Evolutionary conservation across 495 filamentous ascomycete species (phyloP).

Genomic region (Penicillium silybi): DNA sequence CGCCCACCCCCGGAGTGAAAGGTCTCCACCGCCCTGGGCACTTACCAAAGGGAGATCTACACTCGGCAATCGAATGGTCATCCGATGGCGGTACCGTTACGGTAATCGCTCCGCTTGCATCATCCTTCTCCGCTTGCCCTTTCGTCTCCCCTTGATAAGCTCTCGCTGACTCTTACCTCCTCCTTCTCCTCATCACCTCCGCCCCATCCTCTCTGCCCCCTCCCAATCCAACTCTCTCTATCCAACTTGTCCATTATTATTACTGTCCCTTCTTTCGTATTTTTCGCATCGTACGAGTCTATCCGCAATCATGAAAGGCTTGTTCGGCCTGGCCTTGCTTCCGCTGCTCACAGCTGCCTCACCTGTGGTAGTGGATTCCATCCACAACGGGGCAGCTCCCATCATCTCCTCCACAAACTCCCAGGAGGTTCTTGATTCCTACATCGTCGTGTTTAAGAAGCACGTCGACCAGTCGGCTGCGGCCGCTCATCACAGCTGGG

Average conservation of each 20-base stretch:
- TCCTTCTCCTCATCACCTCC: slow-evolving; percentile 32
- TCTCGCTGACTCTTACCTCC: slow-evolving; percentile 41
- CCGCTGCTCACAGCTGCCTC: slow-evolving; percentile 68
- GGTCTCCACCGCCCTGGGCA: slow-evolving; percentile 1
- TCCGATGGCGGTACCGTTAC: slow-evolving; percentile 23
- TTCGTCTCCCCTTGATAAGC: slow-evolving; percentile 31
- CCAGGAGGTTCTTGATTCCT: slow-evolving; percentile 79
- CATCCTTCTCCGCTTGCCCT: slow-evolving; percentile 36
- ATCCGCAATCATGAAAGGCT: slow-evolving; percentile 68
- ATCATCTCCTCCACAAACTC: slow-evolving; percentile 76
- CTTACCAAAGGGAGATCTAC: slow-evolving; percentile 25
- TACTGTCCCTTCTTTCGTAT: slow-evolving; percentile 8
- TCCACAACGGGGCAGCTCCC: slow-evolving; percentile 83
- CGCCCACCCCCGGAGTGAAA: slow-evolving; percentile 6
- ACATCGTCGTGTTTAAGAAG: slow-evolving; percentile 98
- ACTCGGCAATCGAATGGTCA: slow-evolving; percentile 26
- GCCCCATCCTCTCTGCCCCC: slow-evolving; percentile 10
- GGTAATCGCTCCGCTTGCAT: slow-evolving; percentile 40
- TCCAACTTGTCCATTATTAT: slow-evolving; percentile 19
- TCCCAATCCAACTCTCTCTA: slow-evolving; percentile 18
- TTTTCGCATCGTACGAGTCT: slow-evolving; percentile 28
- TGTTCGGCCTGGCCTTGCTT: slow-evolving; percentile 59
- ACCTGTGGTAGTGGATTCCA: slow-evolving; percentile 71
- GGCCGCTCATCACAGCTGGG: slow-evolving; percentile 81
- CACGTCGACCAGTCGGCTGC: slow-evolving; percentile 69